These are phyloP conservation scores for Mortierella polycephala DNA, from an alignment of 371 early-diverging fungal genomes.

Conservation along the genomic window DNA sequence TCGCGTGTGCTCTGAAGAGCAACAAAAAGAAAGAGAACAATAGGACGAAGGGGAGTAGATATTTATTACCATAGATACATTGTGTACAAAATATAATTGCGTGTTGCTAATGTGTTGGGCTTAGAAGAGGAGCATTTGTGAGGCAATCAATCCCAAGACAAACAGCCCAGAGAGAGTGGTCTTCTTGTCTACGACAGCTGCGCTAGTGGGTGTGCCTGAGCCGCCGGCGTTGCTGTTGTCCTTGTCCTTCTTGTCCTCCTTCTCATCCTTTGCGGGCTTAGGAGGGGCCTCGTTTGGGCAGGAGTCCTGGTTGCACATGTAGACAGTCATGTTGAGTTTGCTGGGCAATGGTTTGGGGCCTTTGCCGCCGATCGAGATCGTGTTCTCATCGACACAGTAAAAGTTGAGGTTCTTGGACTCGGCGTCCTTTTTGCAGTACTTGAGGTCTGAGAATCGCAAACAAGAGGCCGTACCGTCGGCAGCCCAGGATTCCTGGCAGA, in stretches of 20 bases:
- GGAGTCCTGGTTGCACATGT: constrained; percentile 9
- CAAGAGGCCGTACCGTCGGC: constrained; percentile 26
- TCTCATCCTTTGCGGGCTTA: not conserved
- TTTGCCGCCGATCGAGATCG: constrained; percentile 23
- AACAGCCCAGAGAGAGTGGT: constrained; percentile 14
- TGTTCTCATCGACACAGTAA: constrained; percentile 19
- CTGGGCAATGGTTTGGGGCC: constrained; percentile 20
- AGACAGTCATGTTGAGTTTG: constrained; percentile 15
- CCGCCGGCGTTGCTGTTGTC: not conserved
- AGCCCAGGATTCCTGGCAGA: constrained; percentile 26
- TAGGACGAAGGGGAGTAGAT: no score
- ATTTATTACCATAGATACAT: no score
- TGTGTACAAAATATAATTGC: no score
- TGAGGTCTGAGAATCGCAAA: constrained; percentile 21
- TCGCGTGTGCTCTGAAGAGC: no score
- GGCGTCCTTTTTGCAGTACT: constrained; percentile 18
- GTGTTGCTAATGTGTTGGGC: no score
- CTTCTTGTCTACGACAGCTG: constrained; percentile 3
- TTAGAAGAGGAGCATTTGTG: constrained; percentile 13
- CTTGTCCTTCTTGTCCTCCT: not conserved
- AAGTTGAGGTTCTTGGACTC: constrained; percentile 11
- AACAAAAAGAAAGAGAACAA: no score
- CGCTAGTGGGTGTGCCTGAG: not conserved
- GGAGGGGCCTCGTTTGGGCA: constrained; percentile 26
- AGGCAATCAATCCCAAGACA: constrained; percentile 16